Evolutionary conservation across 768 basidiomycete genomes (phyloP), one percentile per base, ranked within the genome.

Genomic region (Suillus variegatus): DNA sequence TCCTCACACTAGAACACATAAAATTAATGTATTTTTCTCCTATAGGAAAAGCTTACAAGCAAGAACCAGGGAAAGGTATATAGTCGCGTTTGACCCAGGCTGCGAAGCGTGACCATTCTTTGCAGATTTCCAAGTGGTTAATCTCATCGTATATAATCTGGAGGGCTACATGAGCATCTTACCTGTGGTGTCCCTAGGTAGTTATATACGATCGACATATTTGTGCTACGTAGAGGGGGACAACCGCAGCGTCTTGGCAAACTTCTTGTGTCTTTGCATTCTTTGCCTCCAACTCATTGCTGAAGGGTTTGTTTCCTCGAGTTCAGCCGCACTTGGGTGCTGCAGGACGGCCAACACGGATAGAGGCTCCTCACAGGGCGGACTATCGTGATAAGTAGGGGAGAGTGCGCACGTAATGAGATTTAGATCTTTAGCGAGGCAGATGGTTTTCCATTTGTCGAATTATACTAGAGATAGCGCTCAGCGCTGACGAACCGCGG

Each of bases 231-330:
- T 10, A 43, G 41, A 41, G 41, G 41, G 14, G 40, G 13, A 14
- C 40, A 41, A 14, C 40, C 14, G 41, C 65, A 99, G 77, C 0
- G 95, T 95, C 81, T 98, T 99, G 12, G 93, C 95, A 73, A 86
- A 99, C 71, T 85, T 90, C 73, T 61, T 72, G 67, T 28, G 64
- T 69, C 49, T 49, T 44, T 5, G 47, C 51, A 0, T 56, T 43
- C n/a, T 64, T 51, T n/a, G 66, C n/a, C 6, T 46, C 55, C 6
- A 67, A 43, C 12, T 62, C 28, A 32, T 70, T 66, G n/a, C 67
- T 55, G 12, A 75, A 65, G 14, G 81, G 77, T 64, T 71, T 61
- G 72, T 70, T 52, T 9, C n/a, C 44, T 3, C 73, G 73, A 22
- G 76, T 70, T 47, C 6, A 63, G 12, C 49, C 43, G 25, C 43